phyloP scores from a whole-genome alignment of 176 grass and related monocot species.

The Poa annua region DNA sequence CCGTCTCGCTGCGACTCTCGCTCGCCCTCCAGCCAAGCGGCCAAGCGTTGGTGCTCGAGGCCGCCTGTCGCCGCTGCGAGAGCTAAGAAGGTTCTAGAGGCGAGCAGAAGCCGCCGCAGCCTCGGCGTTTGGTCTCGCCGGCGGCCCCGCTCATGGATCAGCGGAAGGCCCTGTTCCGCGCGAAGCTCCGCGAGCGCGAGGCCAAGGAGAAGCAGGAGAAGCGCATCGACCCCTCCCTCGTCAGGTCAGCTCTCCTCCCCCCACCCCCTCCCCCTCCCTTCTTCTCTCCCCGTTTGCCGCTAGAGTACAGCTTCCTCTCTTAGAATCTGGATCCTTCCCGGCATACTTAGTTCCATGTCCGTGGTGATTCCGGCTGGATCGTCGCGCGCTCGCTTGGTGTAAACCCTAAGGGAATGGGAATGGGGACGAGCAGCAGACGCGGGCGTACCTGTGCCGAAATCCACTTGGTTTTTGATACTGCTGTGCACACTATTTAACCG shows the following conservation, averaged over 20 bases:
- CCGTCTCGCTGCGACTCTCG: background rate
- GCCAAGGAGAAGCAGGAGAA: conserved; percentile 78
- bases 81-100: conserved; percentile 5
- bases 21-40: background rate
- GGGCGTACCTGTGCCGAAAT: background rate
- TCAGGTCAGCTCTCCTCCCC: conserved; percentile 71
- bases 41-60: background rate
- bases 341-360: background rate
- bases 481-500: background rate
- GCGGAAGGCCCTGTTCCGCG: conserved; percentile 85
- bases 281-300: background rate
- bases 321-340: background rate
- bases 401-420: conserved; percentile 32
- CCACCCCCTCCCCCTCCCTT: background rate
- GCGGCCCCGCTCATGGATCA: conserved; percentile 58
- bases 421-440: background rate
- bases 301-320: background rate
- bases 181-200: conserved; percentile 88
- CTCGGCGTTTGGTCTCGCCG: background rate
- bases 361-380: conserved; percentile 1
- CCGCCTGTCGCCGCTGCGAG: background rate
- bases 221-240: conserved; percentile 92
- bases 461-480: background rate
- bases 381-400: background rate
- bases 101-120: background rate